Conservation (phyloP, 192 early-diverging fungal genomes). For the Entomortierella chlamydospora region DNA sequence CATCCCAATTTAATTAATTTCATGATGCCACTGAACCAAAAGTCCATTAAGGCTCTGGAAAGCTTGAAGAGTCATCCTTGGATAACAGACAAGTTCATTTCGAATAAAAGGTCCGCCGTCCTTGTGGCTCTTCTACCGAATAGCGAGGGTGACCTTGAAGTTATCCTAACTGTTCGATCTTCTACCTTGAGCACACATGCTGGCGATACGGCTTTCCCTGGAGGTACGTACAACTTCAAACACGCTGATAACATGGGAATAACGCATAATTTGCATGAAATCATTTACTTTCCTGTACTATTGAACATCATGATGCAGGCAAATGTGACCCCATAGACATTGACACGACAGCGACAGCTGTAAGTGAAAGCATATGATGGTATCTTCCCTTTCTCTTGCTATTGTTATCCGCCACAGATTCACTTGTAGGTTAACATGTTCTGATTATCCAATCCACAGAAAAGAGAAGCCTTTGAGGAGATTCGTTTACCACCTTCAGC, state of each 20-base stretch:
- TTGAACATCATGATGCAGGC: constrained; percentile 20
- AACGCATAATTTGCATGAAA: too few species aligned
- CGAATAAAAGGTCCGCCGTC: constrained; percentile 26
- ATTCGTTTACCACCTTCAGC: constrained; percentile 4
- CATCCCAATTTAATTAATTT: background rate
- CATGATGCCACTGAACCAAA: constrained; percentile 26
- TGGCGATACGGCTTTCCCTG: constrained; percentile 38
- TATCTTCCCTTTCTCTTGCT: background rate
- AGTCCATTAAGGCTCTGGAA: constrained; percentile 15
- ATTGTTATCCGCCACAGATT: too few species aligned
- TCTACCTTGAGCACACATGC: constrained; percentile 28
- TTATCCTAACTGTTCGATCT: constrained; percentile 41
- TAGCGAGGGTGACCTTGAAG: constrained; percentile 39
- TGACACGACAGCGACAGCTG: constrained; percentile 40
- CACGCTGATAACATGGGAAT: too few species aligned
- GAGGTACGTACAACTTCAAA: constrained; percentile 17
- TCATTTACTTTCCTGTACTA: too few species aligned
- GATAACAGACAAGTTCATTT: background rate
- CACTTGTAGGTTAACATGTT: background rate
- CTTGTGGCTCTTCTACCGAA: constrained; percentile 29
- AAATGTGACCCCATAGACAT: constrained; percentile 38
- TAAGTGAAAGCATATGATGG: constrained; percentile 3
- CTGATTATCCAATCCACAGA: background rate
- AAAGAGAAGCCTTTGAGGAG: constrained; percentile 47
- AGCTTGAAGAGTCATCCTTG: constrained; percentile 6